A percentile compares a stretch with the other conserved stretches of the same genome.
phyloP scores from a whole-genome alignment of 2,329 filamentous ascomycete species.

The Trichoderma oligosporum region DNA sequence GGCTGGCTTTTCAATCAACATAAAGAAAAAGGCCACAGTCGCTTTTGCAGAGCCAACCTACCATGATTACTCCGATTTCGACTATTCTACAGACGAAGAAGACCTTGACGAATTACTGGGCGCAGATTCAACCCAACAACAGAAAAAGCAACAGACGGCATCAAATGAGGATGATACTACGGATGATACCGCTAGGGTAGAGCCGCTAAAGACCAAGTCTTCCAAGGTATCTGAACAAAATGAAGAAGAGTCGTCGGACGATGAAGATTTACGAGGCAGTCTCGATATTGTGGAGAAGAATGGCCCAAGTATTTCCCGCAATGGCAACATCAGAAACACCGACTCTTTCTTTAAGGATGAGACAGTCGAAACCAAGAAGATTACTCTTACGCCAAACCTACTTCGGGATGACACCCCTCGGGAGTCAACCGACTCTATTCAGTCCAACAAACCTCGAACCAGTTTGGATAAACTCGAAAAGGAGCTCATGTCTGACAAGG shows the following conservation, averaged over 20 bases:
- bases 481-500: constrained; percentile 58
- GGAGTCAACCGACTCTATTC: constrained; percentile 45
- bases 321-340: constrained; percentile 83
- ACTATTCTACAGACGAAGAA: constrained; percentile 76
- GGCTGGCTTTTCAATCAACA: constrained; percentile 64
- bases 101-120: constrained; percentile 45
- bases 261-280: constrained; percentile 45
- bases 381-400: constrained; percentile 89
- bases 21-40: constrained; percentile 75
- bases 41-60: constrained; percentile 82
- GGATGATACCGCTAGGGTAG: constrained; percentile 53
- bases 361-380: constrained; percentile 91
- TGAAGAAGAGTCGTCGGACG: constrained; percentile 35
- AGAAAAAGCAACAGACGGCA: constrained; percentile 31
- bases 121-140: constrained; percentile 32
- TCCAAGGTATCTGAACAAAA: constrained; percentile 39
- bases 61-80: constrained; percentile 80
- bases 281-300: constrained; percentile 64
- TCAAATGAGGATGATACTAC: constrained; percentile 34
- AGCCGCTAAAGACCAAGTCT: constrained; percentile 50
- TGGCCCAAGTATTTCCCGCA: constrained; percentile 63
- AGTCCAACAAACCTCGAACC: constrained; percentile 50
- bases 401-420: constrained; percentile 71
- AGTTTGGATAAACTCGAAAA: constrained; percentile 69
- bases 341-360: constrained; percentile 99